These are phyloP conservation scores for Globisporangium spiculum DNA, from an alignment of 352 stramenopile species.

Conservation along the genomic window DNA sequence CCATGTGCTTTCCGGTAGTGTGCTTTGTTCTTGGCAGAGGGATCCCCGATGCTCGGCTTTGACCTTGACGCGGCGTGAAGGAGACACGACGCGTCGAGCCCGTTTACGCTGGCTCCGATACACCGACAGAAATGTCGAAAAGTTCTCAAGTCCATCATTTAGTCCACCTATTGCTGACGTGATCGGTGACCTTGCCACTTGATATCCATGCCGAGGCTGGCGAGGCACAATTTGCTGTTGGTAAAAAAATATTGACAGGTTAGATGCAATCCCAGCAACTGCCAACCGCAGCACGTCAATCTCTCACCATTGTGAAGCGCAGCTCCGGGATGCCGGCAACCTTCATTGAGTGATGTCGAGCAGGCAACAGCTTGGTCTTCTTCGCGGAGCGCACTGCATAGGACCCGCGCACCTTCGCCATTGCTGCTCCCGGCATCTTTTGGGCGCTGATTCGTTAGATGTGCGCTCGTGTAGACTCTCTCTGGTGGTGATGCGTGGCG, in stretches of 20 bases:
- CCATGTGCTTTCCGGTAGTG: conserved; percentile 31
- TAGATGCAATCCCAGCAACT: background rate
- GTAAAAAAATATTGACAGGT: background rate
- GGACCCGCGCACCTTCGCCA: conserved; percentile 7
- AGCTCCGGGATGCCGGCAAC: background rate
- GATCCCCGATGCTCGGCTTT: background rate
- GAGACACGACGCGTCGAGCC: background rate
- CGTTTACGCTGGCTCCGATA: conserved; percentile 10
- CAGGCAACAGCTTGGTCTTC: background rate
- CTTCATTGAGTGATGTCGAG: background rate
- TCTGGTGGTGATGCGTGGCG: background rate
- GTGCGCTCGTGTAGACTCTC: background rate
- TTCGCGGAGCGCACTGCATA: conserved; percentile 2
- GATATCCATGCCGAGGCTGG: background rate
- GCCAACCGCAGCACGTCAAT: background rate
- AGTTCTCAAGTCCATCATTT: background rate
- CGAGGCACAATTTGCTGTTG: conserved; percentile 7
- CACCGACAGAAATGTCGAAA: background rate
- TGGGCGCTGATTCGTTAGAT: background rate
- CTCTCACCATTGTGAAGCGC: conserved; percentile 1
- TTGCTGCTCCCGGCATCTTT: background rate
- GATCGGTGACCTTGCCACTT: background rate
- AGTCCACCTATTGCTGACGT: background rate
- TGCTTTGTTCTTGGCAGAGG: background rate
- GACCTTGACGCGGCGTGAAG: background rate